Base-by-base conservation (phyloP, 768 basidiomycete genomes). In the Hydnomerulius pinastri region DNA sequence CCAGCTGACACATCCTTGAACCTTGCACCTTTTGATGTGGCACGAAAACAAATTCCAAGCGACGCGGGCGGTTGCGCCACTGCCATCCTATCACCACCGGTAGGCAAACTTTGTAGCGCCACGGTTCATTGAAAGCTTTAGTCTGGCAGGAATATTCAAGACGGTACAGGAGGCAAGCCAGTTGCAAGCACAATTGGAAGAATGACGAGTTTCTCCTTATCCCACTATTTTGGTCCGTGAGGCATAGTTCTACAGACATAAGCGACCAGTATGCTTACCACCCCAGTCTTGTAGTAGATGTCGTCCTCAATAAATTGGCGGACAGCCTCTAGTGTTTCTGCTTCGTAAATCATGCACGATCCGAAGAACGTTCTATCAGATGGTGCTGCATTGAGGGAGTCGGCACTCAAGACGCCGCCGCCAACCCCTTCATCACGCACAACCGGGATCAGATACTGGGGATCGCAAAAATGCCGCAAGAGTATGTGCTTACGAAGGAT, bases 301-400 rank as follows among this genome's bases (percentile, higher is more conserved):
- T 67, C 67, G 1, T 18, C 17, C 46, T 69, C 58, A 6, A 68
- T 39, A 28, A 69, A 23, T 33, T 56, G 51, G 10, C 51, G 65
- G 30, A 44, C 60, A 60, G 75, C 73, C 17, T 82, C 82, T 24
- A 84, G 64, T 45, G 65, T 76, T 48, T 76, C 76, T 6, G 81
- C 81, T 61, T 84, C 75, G 40, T 73, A 71, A 43, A 86, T 71
- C 46, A 84, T 65, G 54, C 76, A 69, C 0, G 82, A 84, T 17
- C 83, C 84, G 40, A 80, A 66, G 73, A 87, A 73, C 67, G 79
- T 85, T 63, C 77, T 77, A 39, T 77, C 71, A 13, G 73, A 71
- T 20, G 67, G 71, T 3, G 75, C 73, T n/a, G 72, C 71, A 25
- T 67, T 65, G 46, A 77, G 66, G 8, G 82, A 82, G 53, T 85